A percentile compares a stretch with the other conserved stretches of the same genome.
Evolutionary conservation across 257 asterid genomes (phyloP).

Genomic region (Orobanche coerulescens): DNA sequence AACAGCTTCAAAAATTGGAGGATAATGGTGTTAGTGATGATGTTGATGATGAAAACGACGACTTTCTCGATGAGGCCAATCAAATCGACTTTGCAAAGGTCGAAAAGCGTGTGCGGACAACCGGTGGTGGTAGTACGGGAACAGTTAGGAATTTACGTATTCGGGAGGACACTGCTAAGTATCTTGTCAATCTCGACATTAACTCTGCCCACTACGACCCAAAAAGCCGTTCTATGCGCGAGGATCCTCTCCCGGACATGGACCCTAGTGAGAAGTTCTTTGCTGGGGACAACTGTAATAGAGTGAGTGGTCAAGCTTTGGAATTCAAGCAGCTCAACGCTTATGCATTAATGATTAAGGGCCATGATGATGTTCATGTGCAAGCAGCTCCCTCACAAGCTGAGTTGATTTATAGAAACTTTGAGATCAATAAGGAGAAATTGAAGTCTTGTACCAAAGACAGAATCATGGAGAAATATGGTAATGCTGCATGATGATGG

Average conservation of each 20-base stretch:
- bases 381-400: conserved; percentile 99
- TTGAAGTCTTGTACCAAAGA: conserved; percentile 76
- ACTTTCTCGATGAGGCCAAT: conserved; percentile 75
- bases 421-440: conserved; percentile 68
- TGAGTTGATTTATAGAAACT: conserved; percentile 74
- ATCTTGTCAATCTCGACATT: conserved; percentile 90
- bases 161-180: conserved; percentile 94
- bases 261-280: conserved; percentile 95
- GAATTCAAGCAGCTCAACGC: conserved; percentile 98
- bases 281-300: conserved; percentile 73
- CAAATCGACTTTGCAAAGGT: conserved; percentile 99
- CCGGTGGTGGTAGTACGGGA: conserved; percentile 99
- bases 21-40: conserved; percentile 79
- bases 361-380: conserved; percentile 93
- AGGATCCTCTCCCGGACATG: conserved; percentile 95
- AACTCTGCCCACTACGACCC: conserved; percentile 95
- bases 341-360: conserved; percentile 95
- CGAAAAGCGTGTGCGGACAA: conserved; percentile 97
- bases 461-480: conserved; percentile 79
- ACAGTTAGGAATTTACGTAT: conserved; percentile 95
- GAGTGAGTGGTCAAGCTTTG: conserved; percentile 93
- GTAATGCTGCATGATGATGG: conserved; percentile 92
- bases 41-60: conserved; percentile 83
- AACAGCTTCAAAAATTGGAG: conserved; percentile 81
- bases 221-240: conserved; percentile 97